These are phyloP conservation scores for Capsicum rhomboideum DNA, from an alignment of 257 asterid genomes.

Conservation along the genomic window DNA sequence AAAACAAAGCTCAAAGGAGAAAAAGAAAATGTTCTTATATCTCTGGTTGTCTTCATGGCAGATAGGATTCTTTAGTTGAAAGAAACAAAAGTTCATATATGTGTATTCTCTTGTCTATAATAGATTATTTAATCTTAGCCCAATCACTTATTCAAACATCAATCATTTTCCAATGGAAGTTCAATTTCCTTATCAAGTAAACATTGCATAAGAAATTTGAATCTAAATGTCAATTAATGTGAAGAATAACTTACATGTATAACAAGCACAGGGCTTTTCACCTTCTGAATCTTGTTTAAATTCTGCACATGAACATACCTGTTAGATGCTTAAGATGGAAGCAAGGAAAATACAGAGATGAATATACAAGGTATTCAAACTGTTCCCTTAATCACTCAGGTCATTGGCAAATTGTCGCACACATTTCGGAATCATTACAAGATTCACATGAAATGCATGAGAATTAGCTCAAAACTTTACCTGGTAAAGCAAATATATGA, in stretches of 20 bases:
- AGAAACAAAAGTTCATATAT: no score
- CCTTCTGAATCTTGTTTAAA: slow-evolving; percentile 83
- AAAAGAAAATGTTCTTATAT: background rate
- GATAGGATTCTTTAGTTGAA: no score
- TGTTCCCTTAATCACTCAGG: background rate
- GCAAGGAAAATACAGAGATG: background rate
- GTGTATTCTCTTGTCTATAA: no score
- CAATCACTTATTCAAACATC: background rate
- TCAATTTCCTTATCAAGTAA: background rate
- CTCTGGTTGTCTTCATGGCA: background rate
- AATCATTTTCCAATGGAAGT: background rate
- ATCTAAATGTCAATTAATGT: background rate
- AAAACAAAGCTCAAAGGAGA: background rate
- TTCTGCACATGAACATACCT: slow-evolving; percentile 53
- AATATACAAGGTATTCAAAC: background rate
- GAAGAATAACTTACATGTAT: slow-evolving; percentile 75
- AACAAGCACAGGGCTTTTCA: slow-evolving; percentile 88
- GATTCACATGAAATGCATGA: background rate
- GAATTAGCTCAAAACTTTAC: background rate
- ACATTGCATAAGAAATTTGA: background rate
- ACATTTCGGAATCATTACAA: background rate
- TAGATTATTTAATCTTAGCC: background rate
- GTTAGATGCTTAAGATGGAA: background rate
- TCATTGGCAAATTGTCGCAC: background rate
- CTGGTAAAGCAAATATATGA: background rate